Conservation (phyloP, 768 basidiomycete species). For the Mycena sanguinolenta region DNA sequence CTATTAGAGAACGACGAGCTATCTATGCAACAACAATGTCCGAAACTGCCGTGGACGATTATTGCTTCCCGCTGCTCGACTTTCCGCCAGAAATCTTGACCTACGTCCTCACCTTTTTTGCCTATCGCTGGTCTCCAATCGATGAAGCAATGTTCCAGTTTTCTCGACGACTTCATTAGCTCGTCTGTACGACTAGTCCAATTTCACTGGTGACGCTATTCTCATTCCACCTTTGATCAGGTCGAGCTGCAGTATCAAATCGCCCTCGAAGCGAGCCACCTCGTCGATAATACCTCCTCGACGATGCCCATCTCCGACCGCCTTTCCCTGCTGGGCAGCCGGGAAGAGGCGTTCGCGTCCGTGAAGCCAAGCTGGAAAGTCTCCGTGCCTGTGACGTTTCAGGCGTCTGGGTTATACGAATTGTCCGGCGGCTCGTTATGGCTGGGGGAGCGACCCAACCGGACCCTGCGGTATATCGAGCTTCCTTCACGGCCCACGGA, state of each 20-base stretch:
- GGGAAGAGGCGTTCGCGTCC: conserved; percentile 13
- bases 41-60: not conserved
- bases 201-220: not conserved
- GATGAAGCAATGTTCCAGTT: not conserved
- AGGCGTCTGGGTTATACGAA: conserved; percentile 29
- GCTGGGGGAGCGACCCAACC: conserved; percentile 19
- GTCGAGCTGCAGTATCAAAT: conserved; percentile 28
- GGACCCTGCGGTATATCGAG: conserved; percentile 26
- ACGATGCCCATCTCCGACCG: conserved; percentile 19
- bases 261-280: not conserved
- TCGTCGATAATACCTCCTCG: conserved; percentile 22
- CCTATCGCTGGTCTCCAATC: not conserved
- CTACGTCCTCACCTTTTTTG: conserved; percentile 20
- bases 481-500: conserved; percentile 15
- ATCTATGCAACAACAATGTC: too few species aligned
- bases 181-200: not conserved
- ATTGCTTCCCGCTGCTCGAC: conserved; percentile 15
- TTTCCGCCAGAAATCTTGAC: conserved; percentile 21
- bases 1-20: too few species aligned
- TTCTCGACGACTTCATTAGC: not conserved
- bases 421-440: conserved; percentile 29
- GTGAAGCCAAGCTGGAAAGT: conserved; percentile 18
- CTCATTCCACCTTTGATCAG: not conserved
- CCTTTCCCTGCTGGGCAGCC: conserved; percentile 10
- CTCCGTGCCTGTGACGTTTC: conserved; percentile 16